A percentile compares a stretch with the other conserved stretches of the same genome.
These are phyloP conservation scores for Alnus rubra DNA, from an alignment of 306 rosid genomes.

Conservation along the genomic window DNA sequence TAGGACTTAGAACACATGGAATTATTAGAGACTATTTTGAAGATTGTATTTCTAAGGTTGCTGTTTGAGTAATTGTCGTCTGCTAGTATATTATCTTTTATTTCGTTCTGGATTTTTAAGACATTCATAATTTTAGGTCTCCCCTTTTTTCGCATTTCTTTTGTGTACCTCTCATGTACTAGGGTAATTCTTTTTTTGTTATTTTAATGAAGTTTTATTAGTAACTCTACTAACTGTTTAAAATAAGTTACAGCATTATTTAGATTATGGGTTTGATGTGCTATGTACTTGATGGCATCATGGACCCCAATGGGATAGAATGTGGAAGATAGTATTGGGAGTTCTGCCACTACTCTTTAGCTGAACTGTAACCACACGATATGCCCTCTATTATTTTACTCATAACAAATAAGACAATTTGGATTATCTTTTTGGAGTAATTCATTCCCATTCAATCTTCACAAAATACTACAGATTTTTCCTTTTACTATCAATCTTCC, in stretches of 20 bases:
- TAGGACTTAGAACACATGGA: neutral
- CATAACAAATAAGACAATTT: neutral
- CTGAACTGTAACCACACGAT: neutral
- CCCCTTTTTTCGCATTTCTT: neutral
- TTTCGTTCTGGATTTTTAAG: neutral
- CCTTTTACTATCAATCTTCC: conserved; percentile 19
- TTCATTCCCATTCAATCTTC: neutral
- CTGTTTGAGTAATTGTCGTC: neutral
- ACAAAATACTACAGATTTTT: neutral
- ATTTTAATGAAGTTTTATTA: neutral
- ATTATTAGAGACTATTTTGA: neutral
- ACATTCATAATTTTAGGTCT: neutral
- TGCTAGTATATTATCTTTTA: neutral
- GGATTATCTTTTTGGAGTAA: neutral
- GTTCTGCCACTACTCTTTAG: neutral
- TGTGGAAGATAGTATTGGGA: neutral
- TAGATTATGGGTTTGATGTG: neutral
- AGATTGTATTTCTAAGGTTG: neutral
- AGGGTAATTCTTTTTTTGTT: neutral
- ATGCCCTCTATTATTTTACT: neutral
- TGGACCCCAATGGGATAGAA: neutral
- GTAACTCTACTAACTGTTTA: neutral
- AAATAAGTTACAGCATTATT: neutral
- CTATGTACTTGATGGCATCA: neutral
- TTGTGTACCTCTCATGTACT: neutral